phyloP scores from a whole-genome alignment of 1,284 basidiomycete genomes.

The Ustilago hordei region DNA sequence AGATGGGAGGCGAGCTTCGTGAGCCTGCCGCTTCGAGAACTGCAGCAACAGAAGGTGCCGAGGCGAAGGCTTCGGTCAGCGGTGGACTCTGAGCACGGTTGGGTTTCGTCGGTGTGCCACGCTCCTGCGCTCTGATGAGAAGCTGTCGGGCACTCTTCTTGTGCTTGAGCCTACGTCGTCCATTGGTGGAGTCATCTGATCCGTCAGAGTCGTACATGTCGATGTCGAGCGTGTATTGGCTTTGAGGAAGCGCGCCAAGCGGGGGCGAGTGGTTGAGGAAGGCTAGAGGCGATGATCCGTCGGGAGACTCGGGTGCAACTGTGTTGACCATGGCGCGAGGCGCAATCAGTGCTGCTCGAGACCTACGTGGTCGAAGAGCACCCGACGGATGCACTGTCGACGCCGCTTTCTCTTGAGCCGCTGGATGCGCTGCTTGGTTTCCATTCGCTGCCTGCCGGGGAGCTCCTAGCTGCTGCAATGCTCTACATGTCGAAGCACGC shows the following conservation, averaged over 20 bases:
- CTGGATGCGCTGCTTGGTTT: not conserved
- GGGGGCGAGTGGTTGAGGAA: conserved; percentile 22
- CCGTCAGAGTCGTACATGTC: conserved; percentile 48
- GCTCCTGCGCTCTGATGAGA: conserved; percentile 58
- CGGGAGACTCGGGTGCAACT: conserved; percentile 22
- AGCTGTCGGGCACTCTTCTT: conserved; percentile 59
- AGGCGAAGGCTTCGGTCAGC: conserved; percentile 38
- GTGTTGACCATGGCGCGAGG: conserved; percentile 34
- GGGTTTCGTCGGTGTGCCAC: conserved; percentile 60
- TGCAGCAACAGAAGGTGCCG: conserved; percentile 37
- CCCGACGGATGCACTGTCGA: conserved; percentile 4
- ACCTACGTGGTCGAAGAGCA: conserved; percentile 17
- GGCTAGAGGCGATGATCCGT: conserved; percentile 3
- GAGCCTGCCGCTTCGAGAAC: conserved; percentile 35
- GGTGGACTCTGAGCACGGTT: conserved; percentile 55
- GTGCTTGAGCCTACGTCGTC: conserved; percentile 28
- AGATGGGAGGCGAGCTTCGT: conserved; percentile 35
- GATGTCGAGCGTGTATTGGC: conserved; percentile 35
- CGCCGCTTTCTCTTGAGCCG: not conserved
- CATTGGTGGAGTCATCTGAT: conserved; percentile 27
- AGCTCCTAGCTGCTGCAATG: conserved; percentile 24
- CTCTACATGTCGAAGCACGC: conserved; percentile 10
- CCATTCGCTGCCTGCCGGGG: conserved; percentile 15
- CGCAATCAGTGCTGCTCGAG: conserved; percentile 20
- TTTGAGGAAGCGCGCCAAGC: conserved; percentile 8